Conservation (phyloP, 805 yeast genomes). For the Suhomyces sp. region DNA sequence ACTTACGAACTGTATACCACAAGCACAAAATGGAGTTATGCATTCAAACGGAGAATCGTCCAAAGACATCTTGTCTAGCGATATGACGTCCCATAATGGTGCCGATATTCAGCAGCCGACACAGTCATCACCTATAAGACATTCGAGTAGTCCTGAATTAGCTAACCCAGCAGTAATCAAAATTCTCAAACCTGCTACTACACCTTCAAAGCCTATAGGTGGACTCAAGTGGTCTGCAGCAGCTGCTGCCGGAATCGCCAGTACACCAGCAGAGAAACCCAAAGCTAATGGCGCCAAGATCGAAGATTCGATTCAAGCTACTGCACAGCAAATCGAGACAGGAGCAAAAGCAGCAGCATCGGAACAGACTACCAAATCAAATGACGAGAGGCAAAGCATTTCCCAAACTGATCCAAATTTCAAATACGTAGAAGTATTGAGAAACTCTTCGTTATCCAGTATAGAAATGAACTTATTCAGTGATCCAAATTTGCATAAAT, state of each 20-base stretch:
- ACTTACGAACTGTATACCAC: not conserved
- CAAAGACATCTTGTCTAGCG: conserved; percentile 1
- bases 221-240: conserved; percentile 57
- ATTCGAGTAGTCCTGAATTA: conserved; percentile 22
- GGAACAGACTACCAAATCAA: not conserved
- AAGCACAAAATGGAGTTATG: not conserved
- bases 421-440: conserved; percentile 25
- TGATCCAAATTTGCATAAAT: conserved; percentile 29
- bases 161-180: conserved; percentile 40
- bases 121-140: conserved; percentile 10
- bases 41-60: not conserved
- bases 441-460: conserved; percentile 27
- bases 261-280: not conserved
- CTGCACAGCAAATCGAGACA: not conserved
- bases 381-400: not conserved
- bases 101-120: not conserved
- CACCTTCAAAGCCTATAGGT: conserved; percentile 52
- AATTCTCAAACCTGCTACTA: conserved; percentile 52
- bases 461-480: conserved; percentile 34
- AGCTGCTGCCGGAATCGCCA: conserved; percentile 41
- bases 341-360: not conserved
- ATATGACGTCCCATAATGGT: not conserved
- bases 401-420: not conserved
- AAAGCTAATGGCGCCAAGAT: not conserved
- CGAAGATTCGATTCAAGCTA: not conserved